Evolutionary conservation across 2,329 filamentous ascomycete genomes (phyloP).

Genomic region (Fusarium ambrosium): DNA sequence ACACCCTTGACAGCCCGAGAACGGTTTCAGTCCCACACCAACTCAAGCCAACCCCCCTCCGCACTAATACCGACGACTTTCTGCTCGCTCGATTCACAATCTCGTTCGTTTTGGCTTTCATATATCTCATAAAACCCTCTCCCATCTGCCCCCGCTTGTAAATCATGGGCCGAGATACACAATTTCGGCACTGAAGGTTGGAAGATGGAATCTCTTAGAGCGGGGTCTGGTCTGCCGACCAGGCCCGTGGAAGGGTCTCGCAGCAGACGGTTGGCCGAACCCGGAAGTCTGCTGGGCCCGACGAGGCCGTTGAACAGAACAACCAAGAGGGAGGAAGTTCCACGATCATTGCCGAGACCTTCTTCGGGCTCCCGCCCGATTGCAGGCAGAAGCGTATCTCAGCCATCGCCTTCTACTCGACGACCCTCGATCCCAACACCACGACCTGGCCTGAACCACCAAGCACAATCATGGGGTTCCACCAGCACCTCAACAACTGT

Average conservation of each 20-base stretch:
- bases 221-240: conserved; percentile 56
- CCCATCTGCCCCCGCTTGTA: conserved; percentile 8
- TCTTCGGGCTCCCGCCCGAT: conserved; percentile 34
- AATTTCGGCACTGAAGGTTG: conserved; percentile 44
- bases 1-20: conserved; percentile 36
- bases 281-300: conserved; percentile 31
- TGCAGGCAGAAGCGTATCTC: conserved; percentile 41
- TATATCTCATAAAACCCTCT: conserved; percentile 28
- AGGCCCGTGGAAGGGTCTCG: conserved; percentile 55
- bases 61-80: conserved; percentile 48
- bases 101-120: conserved; percentile 25
- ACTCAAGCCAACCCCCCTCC: conserved; percentile 36
- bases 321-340: conserved; percentile 38
- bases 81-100: conserved; percentile 39
- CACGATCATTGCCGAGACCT: conserved; percentile 34
- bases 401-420: conserved; percentile 40
- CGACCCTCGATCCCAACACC: conserved; percentile 41
- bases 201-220: conserved; percentile 60
- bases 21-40: conserved; percentile 44
- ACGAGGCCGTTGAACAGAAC: conserved; percentile 43
- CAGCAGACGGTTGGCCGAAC: conserved; percentile 46
- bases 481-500: conserved; percentile 51
- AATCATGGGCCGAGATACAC: conserved; percentile 41
- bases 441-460: conserved; percentile 52
- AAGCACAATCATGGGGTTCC: conserved; percentile 60